A percentile compares a stretch with the other conserved stretches of the same genome.
Evolutionary conservation across 306 rosid genomes (phyloP).

Genomic region (Sicyos edulis): DNA sequence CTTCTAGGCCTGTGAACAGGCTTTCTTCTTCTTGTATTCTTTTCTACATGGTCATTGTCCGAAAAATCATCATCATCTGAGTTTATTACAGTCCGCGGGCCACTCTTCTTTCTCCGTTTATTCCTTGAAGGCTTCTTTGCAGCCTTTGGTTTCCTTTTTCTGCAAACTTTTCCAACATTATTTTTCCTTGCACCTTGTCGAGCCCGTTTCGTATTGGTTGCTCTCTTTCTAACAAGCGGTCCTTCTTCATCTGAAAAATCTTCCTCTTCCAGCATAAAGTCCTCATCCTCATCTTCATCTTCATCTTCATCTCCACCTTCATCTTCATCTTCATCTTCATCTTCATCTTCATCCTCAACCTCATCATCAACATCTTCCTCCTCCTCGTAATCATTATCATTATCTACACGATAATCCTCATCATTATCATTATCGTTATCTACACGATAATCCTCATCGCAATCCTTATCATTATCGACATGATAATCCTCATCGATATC

Average conservation of each 20-base stretch:
- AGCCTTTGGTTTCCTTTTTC: constrained; percentile 39
- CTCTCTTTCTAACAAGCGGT: constrained; percentile 42
- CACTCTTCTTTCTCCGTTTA: constrained; percentile 44
- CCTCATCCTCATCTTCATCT: constrained; percentile 49
- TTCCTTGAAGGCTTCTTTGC: constrained; percentile 57
- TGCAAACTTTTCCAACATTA: constrained; percentile 34
- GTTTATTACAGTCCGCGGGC: constrained; percentile 24
- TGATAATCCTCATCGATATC: not conserved
- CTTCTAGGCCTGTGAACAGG: constrained; percentile 37
- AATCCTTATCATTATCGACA: too few relatives aligned
- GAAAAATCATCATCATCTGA: constrained; percentile 40
- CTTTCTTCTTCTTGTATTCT: constrained; percentile 28
- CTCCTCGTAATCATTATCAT: not conserved
- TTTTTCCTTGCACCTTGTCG: constrained; percentile 43
- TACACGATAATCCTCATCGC: too few relatives aligned
- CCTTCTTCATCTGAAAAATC: constrained; percentile 65
- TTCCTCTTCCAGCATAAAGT: constrained; percentile 70
- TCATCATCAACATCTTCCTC: not conserved
- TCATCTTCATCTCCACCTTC: constrained; percentile 26
- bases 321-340: constrained; percentile 18
- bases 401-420: constrained; percentile 5
- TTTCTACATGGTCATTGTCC: constrained; percentile 30
- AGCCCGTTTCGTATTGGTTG: constrained; percentile 33
- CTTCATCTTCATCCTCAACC: not conserved
- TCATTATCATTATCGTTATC: constrained; percentile 19